Evolutionary conservation across 805 yeast genomes (phyloP), one percentile per base, ranked within the genome.

Genomic region (Barnettozyma sucrosica): DNA sequence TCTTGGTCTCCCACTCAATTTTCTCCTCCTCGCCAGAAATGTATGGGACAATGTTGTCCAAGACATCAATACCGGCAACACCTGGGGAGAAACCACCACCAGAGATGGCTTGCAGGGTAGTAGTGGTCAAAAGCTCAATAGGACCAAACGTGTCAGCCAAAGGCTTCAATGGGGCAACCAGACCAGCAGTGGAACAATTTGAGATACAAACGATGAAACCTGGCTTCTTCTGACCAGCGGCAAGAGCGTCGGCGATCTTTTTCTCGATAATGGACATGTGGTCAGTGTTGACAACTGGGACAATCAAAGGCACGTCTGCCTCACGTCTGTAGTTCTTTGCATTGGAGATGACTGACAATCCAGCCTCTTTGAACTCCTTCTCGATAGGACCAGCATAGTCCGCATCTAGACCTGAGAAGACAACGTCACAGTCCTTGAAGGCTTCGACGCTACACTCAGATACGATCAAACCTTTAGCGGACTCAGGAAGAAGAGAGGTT

Each of bases 11-110:
- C 95, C 95, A 89, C 70, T 93, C 99, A 59, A 93, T 88, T 72
- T 93, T 93, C 58, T 93, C 99, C 71, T 93, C 99, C 70, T 93
- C 99, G 41, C 98, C 97, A 55, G 89, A 75, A 63, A 93, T 93
- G 76, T 73, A 93, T 37, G 99, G 99, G 47, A 93, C 89, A 56
- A 93, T 77, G 70, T 93, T 93, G 70, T 93, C 99, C 59, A 93
- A 75, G 47, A 92, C 81, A 64, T 93, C 98, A 68, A 93, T 90
- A 55, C 95, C 93, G 20, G 96, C 81, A 48, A 90, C 96, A 66
- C 99, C 99, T 43, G 99, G 99, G 9, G 96, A 86, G 66, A 87
- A 93, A 3, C 99, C 99, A 20, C 96, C 99, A 58, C 99, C 99
- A 4, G 98, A 90, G 55, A 93, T 88, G 34, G 99, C 99, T 68